These are phyloP conservation scores for Eutrema salsugineum DNA, from an alignment of 441 rosid species.

Conservation along the genomic window DNA sequence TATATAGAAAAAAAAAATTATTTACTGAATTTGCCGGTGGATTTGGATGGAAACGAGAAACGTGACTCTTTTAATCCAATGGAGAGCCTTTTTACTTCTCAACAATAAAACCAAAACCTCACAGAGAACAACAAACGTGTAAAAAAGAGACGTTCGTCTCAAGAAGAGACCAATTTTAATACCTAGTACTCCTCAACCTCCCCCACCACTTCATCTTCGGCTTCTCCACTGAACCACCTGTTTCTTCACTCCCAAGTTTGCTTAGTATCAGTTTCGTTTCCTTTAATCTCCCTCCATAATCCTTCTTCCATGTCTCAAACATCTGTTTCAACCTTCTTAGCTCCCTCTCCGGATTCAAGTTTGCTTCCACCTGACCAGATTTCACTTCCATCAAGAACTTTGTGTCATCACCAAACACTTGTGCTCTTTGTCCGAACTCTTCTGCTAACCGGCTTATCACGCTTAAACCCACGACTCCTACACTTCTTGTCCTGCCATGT, in stretches of 20 bases:
- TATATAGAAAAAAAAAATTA: background rate
- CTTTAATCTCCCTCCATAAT: constrained; percentile 64
- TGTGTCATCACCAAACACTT: constrained; percentile 87
- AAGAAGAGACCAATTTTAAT: background rate
- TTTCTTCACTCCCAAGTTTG: constrained; percentile 76
- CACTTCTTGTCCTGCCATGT: constrained; percentile 71
- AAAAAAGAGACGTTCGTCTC: constrained; percentile 16
- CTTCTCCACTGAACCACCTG: constrained; percentile 51
- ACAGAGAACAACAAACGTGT: constrained; percentile 13
- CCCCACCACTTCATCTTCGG: constrained; percentile 92
- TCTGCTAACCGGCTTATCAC: constrained; percentile 84
- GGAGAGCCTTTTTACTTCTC: constrained; percentile 11
- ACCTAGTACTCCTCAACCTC: constrained; percentile 75
- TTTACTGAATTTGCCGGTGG: constrained; percentile 13
- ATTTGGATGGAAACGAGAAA: constrained; percentile 13
- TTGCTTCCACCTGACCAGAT: constrained; percentile 87
- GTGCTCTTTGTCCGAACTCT: constrained; percentile 89
- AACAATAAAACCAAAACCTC: constrained; percentile 16
- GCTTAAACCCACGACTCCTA: constrained; percentile 77
- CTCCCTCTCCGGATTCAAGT: constrained; percentile 78
- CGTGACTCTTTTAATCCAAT: background rate
- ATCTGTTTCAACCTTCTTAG: constrained; percentile 79
- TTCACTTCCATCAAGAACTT: constrained; percentile 94
- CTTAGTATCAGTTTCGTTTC: constrained; percentile 74
- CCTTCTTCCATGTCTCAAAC: constrained; percentile 97